A percentile compares a stretch with the other conserved stretches of the same genome.
Evolutionary conservation across 2,329 filamentous ascomycete species (phyloP).

Genomic region (Paracamarosporium sp.): DNA sequence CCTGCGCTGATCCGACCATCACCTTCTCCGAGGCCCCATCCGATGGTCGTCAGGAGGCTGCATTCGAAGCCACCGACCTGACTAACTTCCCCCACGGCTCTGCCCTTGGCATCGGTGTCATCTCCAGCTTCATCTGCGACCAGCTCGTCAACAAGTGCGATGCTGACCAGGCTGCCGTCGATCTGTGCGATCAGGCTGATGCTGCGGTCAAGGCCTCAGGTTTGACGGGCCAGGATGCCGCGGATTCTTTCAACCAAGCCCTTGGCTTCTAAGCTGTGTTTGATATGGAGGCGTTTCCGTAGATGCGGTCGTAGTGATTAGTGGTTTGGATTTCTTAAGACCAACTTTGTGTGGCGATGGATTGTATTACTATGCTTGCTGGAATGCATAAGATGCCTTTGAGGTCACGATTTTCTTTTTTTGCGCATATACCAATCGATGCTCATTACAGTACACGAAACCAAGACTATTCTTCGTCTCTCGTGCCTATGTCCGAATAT

Average conservation of each 20-base stretch:
- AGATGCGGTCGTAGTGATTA: not conserved
- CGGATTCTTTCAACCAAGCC: conserved; percentile 36
- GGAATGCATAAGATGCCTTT: not conserved
- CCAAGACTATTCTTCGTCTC: no score
- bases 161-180: conserved; percentile 25
- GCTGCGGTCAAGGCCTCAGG: conserved; percentile 21
- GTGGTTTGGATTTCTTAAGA: not conserved
- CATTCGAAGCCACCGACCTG: conserved; percentile 53
- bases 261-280: conserved; percentile 27
- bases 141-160: conserved; percentile 46
- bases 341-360: not conserved
- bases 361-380: conserved; percentile 10
- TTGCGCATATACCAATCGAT: conserved; percentile 14
- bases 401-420: conserved; percentile 6
- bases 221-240: conserved; percentile 30
- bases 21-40: conserved; percentile 54
- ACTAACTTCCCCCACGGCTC: conserved; percentile 60
- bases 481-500: no score
- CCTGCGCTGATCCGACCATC: conserved; percentile 58
- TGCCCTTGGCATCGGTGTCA: conserved; percentile 56
- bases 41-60: conserved; percentile 55
- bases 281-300: not conserved
- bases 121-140: conserved; percentile 57
- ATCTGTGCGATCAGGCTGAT: conserved; percentile 27
- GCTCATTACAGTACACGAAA: not conserved